A percentile compares a stretch with the other conserved stretches of the same genome.
Evolutionary conservation across 805 yeast species (phyloP).

Genomic region (Candida khao-thaluensis): DNA sequence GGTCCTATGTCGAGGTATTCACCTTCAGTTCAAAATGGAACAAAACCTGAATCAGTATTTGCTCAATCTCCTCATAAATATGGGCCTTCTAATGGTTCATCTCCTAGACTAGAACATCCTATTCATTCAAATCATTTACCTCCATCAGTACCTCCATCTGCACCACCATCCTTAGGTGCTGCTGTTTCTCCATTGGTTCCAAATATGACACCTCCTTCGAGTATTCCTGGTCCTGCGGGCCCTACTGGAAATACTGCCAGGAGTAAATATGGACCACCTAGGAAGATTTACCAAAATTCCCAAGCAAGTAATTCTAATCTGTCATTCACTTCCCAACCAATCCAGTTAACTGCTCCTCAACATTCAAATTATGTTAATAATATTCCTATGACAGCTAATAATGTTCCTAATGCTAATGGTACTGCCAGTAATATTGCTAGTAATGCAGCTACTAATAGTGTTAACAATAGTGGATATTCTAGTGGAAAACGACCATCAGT

Average conservation of each 20-base stretch:
- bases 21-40: slow-evolving; percentile 8
- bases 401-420: too few relatives aligned
- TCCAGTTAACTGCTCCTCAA: background rate
- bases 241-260: background rate
- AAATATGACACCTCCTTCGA: background rate
- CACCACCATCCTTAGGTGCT: slow-evolving; percentile 11
- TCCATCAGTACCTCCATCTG: background rate
- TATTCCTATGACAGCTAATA: too few relatives aligned
- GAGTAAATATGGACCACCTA: slow-evolving; percentile 2
- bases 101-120: slow-evolving; percentile 9
- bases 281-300: slow-evolving; percentile 13
- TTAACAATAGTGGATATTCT: background rate
- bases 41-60: slow-evolving; percentile 5
- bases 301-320: slow-evolving; percentile 11
- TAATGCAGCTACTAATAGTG: too few relatives aligned
- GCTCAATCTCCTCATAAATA: slow-evolving; percentile 16
- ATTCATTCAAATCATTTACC: too few relatives aligned
- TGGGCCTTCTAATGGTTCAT: slow-evolving; percentile 23
- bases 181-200: background rate
- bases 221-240: background rate
- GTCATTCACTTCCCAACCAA: slow-evolving; percentile 15
- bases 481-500: slow-evolving; percentile 22
- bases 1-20: slow-evolving; percentile 8
- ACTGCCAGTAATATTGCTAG: too few relatives aligned
- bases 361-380: background rate